Base-by-base conservation (phyloP, 2,329 filamentous ascomycete genomes). In the Zarea fungicola region DNA sequence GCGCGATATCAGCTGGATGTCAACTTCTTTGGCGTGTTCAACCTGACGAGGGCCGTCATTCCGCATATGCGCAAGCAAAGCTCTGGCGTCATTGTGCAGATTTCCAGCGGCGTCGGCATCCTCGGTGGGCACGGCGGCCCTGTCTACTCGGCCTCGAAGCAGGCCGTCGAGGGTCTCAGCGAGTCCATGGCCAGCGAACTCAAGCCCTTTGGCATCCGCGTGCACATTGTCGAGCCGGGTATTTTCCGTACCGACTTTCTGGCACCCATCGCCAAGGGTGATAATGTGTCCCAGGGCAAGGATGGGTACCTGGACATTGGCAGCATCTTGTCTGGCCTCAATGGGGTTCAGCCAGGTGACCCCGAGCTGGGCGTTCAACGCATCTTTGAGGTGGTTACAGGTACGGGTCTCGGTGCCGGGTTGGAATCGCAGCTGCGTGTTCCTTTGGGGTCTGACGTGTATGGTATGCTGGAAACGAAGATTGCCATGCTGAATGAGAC, bases 221-320 rank as follows among this genome's bases (percentile, higher is more conserved):
- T 69, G 6, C 29, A 60, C 6, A 52, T 66, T 16, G 58, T 76
- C 25, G 71, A 74, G 52, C 72, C 72, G 1, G 73, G 73, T 1
- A 68, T 70, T 51, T 76, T 76, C 59, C 66, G 73, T 4, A 76
- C 72, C 1, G 61, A 59, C 0, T 68, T 76, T 44, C 61, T 75
- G 13, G 26, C 37, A 14, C 14, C 34, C 9, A 21, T 51, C 11
- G 28, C 52, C 3, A 50, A 46, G 16, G 48, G 42, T 18, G 36
- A 45, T 21, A 45, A 45, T 9, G 22, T 46, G 2, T 16, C 5
- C n/a, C 5, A 10, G 8, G 29, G n/a, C 6, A 42, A 45, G 21
- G 42, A 50, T 3, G 28, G 42, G 3, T 46, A 50, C 8, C 13
- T 42, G 2, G 48, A 46, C 11, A 45, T 50, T 9, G 18, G 35